A percentile compares a stretch with the other conserved stretches of the same genome.
Evolutionary conservation across 257 asterid genomes (phyloP).

Genomic region (Cynanchum wilfordii): DNA sequence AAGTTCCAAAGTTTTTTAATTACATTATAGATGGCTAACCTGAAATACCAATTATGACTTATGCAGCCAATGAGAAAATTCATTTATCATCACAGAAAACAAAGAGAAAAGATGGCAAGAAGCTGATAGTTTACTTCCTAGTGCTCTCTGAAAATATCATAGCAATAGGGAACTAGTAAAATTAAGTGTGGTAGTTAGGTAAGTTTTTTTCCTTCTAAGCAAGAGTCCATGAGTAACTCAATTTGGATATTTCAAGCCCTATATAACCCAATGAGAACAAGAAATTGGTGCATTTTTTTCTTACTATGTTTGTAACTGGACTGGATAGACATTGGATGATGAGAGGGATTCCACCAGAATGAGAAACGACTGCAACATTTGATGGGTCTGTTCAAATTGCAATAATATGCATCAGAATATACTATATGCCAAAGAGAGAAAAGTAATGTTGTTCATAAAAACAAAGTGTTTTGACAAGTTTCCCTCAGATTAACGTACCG

Average conservation of each 20-base stretch:
- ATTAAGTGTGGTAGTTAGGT: neutral
- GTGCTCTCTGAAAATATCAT: neutral
- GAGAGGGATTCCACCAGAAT: conserved; percentile 73
- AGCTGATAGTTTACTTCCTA: neutral
- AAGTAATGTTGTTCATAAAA: neutral
- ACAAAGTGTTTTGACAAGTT: neutral
- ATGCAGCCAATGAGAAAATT: neutral
- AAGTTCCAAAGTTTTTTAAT: neutral
- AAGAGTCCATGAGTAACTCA: neutral
- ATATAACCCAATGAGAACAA: neutral
- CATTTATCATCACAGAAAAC: neutral
- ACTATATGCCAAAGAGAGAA: neutral
- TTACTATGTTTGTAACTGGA: conserved; percentile 91
- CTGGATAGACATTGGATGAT: conserved; percentile 85
- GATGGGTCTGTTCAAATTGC: conserved; percentile 52
- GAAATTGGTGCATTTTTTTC: neutral
- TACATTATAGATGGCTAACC: neutral
- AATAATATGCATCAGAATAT: neutral
- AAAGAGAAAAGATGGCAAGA: neutral
- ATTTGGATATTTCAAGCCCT: neutral
- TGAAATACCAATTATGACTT: neutral
- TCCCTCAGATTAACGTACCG: conserved; percentile 32
- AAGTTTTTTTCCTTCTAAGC: neutral
- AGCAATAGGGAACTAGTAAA: neutral
- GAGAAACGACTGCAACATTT: conserved; percentile 67